These are phyloP conservation scores for Hydnum rufescens DNA, from an alignment of 768 basidiomycete species.

Conservation along the genomic window DNA sequence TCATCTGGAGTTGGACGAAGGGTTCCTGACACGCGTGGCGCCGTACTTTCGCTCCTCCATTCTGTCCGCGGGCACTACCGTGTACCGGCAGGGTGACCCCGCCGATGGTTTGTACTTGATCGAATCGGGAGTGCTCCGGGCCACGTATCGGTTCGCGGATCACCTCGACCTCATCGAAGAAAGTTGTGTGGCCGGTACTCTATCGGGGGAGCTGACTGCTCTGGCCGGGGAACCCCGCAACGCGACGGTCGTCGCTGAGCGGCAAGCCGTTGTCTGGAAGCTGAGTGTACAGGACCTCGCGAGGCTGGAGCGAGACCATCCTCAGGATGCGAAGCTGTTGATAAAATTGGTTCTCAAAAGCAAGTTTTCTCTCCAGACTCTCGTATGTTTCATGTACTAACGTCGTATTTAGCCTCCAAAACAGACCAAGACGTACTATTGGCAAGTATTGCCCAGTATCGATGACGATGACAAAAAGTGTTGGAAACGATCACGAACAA, in stretches of 20 bases:
- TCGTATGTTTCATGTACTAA: conserved; percentile 2
- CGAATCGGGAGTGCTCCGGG: conserved; percentile 68
- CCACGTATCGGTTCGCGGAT: conserved; percentile 59
- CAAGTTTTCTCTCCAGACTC: conserved; percentile 15
- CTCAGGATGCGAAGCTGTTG: conserved; percentile 44
- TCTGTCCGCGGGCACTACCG: conserved; percentile 33
- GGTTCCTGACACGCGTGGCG: conserved; percentile 40
- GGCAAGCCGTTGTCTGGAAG: conserved; percentile 63
- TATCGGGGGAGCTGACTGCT: conserved; percentile 81
- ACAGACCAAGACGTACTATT: conserved; percentile 42
- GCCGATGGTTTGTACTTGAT: conserved; percentile 80
- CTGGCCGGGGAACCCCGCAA: conserved; percentile 64
- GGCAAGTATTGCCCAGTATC: conserved; percentile 27
- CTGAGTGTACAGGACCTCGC: conserved; percentile 39
- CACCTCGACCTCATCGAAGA: conserved; percentile 53
- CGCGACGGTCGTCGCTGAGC: conserved; percentile 68
- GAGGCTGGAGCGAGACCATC: conserved; percentile 44
- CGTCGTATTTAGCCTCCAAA: conserved; percentile 31
- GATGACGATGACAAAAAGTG: neutral
- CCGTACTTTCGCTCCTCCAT: conserved; percentile 51
- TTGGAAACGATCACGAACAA: neutral
- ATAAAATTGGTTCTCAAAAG: conserved; percentile 55
- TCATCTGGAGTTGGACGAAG: conserved; percentile 31
- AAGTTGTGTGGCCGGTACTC: conserved; percentile 82
- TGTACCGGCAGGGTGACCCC: conserved; percentile 61